phyloP scores from a whole-genome alignment of 768 basidiomycete genomes.

The Kockovaella imperatae region DNA sequence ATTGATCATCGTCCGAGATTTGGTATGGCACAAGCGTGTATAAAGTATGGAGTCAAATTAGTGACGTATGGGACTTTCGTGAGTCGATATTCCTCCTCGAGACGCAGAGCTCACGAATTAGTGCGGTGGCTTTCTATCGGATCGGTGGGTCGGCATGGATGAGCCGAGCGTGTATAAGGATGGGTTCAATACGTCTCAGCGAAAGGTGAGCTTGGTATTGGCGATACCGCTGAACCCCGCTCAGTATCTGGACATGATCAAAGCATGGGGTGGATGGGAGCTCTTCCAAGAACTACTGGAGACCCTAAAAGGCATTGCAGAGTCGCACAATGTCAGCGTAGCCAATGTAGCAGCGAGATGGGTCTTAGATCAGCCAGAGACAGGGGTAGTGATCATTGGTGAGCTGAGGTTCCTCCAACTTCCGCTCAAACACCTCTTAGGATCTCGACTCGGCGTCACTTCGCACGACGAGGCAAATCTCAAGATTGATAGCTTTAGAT shows the following conservation, averaged over 20 bases:
- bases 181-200: slow-evolving; percentile 67
- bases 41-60: slow-evolving; percentile 63
- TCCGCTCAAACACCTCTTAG: background rate
- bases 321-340: slow-evolving; percentile 61
- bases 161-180: slow-evolving; percentile 67
- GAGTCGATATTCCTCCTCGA: slow-evolving; percentile 28
- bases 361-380: slow-evolving; percentile 69
- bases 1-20: slow-evolving; percentile 70
- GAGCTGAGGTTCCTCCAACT: background rate
- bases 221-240: background rate
- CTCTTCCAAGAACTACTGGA: slow-evolving; percentile 63
- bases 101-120: slow-evolving; percentile 34
- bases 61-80: slow-evolving; percentile 77
- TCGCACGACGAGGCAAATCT: slow-evolving; percentile 66
- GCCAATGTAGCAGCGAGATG: slow-evolving; percentile 74
- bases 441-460: slow-evolving; percentile 60
- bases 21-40: slow-evolving; percentile 68
- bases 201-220: slow-evolving; percentile 54
- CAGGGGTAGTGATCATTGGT: slow-evolving; percentile 76
- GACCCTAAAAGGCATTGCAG: slow-evolving; percentile 58
- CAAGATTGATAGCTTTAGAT: slow-evolving; percentile 55
- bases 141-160: slow-evolving; percentile 60
- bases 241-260: slow-evolving; percentile 76
- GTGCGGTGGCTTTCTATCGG: slow-evolving; percentile 77
- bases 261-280: slow-evolving; percentile 70